These are phyloP conservation scores for Penicillium occitanis DNA, from an alignment of 2,329 filamentous ascomycete species.

Conservation along the genomic window DNA sequence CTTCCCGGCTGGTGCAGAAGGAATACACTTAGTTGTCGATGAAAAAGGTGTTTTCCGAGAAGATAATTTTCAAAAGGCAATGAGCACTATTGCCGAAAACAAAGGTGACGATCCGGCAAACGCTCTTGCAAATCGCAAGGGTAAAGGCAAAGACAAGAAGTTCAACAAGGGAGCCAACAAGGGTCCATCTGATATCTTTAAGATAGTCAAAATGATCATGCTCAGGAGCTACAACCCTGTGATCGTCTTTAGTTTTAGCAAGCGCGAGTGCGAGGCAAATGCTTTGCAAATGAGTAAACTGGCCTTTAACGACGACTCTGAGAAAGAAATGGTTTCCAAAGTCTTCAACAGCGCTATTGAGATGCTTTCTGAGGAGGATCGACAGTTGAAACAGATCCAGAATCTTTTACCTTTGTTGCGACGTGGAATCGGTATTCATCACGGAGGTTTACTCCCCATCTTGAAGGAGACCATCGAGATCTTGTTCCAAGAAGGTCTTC, in stretches of 20 bases:
- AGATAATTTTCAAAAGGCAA: conserved; percentile 95
- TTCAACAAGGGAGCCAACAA: conserved; percentile 79
- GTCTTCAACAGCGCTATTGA: conserved; percentile 94
- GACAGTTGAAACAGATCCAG: conserved; percentile 81
- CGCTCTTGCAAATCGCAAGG: conserved; percentile 74
- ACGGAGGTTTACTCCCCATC: conserved; percentile 91
- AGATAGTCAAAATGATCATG: conserved; percentile 99
- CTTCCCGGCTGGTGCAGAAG: conserved; percentile 87
- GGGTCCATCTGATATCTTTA: conserved; percentile 80
- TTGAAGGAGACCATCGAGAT: conserved; percentile 99
- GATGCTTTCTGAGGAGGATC: conserved; percentile 88
- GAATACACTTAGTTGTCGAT: conserved; percentile 91
- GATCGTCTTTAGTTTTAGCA: conserved; percentile 99
- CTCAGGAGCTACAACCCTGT: conserved; percentile 95
- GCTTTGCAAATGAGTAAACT: conserved; percentile 83
- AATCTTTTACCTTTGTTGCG: conserved; percentile 86
- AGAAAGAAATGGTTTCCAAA: conserved; percentile 90
- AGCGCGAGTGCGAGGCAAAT: conserved; percentile 89
- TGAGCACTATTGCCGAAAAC: conserved; percentile 83
- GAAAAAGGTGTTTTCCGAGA: conserved; percentile 96
- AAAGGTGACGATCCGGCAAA: conserved; percentile 82
- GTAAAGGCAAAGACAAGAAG: conserved; percentile 89
- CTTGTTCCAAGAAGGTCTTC: conserved; percentile 93
- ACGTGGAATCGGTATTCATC: conserved; percentile 93
- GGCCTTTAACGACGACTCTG: conserved; percentile 93